Conservation (phyloP, 1,139 yeast genomes). For the Candida sojae region DNA sequence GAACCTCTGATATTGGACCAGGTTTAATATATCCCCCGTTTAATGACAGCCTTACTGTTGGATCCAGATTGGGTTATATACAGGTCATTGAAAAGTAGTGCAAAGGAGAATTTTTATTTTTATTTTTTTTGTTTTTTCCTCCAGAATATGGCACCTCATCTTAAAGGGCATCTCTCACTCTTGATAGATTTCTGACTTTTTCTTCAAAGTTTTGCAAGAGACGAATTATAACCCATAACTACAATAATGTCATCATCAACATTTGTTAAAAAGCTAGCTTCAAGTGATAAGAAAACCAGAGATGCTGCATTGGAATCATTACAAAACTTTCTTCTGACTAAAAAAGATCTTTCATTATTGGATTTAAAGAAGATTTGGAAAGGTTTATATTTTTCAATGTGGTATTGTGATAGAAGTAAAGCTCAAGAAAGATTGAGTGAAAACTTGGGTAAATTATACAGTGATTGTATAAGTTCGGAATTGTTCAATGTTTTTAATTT, state of each 20-base stretch:
- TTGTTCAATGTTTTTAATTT: slow-evolving; percentile 48
- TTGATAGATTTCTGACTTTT: neutral
- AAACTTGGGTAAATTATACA: slow-evolving; percentile 64
- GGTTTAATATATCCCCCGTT: too few species aligned
- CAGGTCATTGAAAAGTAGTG: neutral
- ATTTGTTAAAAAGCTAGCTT: slow-evolving; percentile 81
- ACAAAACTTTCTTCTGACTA: slow-evolving; percentile 54
- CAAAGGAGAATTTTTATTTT: too few species aligned
- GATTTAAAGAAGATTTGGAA: slow-evolving; percentile 90
- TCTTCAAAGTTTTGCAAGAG: neutral
- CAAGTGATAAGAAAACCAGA: slow-evolving; percentile 74
- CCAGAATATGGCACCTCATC: too few species aligned
- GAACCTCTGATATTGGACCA: too few species aligned
- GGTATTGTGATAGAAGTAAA: slow-evolving; percentile 92
- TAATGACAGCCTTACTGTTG: too few species aligned
- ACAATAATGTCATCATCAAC: slow-evolving; percentile 30
- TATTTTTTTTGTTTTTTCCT: too few species aligned
- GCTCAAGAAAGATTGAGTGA: slow-evolving; percentile 87
- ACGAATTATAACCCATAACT: neutral
- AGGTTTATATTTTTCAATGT: slow-evolving; percentile 89
- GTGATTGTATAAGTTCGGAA: slow-evolving; percentile 33
- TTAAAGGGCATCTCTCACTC: neutral
- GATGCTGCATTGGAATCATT: slow-evolving; percentile 75
- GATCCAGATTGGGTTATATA: neutral
- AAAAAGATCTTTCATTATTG: slow-evolving; percentile 28